Base-by-base conservation (phyloP, 2,329 filamentous ascomycete genomes). In the Pseudogymnoascus sp. region DNA sequence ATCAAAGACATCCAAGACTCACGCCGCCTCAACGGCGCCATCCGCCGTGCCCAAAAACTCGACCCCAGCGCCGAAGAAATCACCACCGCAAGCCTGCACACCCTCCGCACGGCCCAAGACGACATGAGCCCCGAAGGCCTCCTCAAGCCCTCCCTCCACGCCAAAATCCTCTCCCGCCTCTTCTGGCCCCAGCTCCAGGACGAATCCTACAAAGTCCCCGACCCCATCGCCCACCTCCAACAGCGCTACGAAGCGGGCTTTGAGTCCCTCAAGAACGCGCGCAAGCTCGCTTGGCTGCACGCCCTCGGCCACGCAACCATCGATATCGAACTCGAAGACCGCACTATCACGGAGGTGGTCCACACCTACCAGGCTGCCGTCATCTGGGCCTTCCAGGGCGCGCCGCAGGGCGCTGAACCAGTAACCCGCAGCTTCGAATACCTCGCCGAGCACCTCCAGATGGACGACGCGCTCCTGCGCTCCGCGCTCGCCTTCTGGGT, bases 1-100 rank as follows among this genome's bases (percentile, higher is more conserved):
- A 84, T 99, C 64, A 90, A 89, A 67, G 95, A 99, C 73, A 89
- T 97, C 37, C 83, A 89, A 67, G 93, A 97, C 71, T 96, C 92
- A 1, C 82, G 82, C 65, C 82, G 85, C 44, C 84, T 96, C 64
- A 90, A 97, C 72, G 77, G 80, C 6, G 78, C 82, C 11, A 85
- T 96, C 56, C 80, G 85, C 44, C 81, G 80, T 63, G 78, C 78
- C 40, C 76, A 80, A 70, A 72, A 75, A 6, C 70, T 80, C 26
- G 71, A 74, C 67, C 65, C 68, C 63, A 68, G 62, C 65, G 64
- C 69, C 59, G 61, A 70, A 62, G 74, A 72, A 64, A 67, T 70
- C 31, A 65, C 68, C 10, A 66, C 50, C 53, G 63, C 68, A 33
- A 61, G 63, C 29, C 50, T 62, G 11, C 63, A 63, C 21, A 64